Base-by-base conservation (phyloP, 2,329 filamentous ascomycete genomes). In the Diaporthe eres region DNA sequence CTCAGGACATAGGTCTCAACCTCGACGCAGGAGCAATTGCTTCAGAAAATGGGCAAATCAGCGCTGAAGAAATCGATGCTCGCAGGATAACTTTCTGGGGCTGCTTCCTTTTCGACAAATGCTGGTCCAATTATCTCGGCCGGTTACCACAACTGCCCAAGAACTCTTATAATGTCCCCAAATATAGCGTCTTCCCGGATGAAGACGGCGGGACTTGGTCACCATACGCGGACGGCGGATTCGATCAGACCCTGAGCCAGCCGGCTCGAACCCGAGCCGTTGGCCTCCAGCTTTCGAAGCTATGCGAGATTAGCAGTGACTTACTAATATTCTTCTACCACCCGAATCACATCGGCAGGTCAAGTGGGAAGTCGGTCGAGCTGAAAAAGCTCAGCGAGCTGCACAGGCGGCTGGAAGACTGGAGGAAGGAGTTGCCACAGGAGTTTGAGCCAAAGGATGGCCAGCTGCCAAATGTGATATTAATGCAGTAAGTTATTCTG, bases 51-150 rank as follows among this genome's bases (percentile, higher is more conserved):
- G 88, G 90, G 70, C 84, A 87, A 39, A 88, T 96, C 78, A 92
- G 92, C 77, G 95, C 98, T 75, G 90, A 94, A 63, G 96, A 98
- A 83, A 90, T 97, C 53, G 97, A 99, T 84, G 96, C 95, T 3
- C 90, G 97, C 53, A 90, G 94, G 72, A 93, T 98, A 57, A 98
- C 97, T 0, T 98, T 98, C 81, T 98, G 97, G 97, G 97, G 97
- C 9, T 98, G 96, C 83, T 98, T 97, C 84, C 86, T 98, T n/a
- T 98, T 98, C 83, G 97, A 99, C 86, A 98, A 98, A 88, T 98
- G 95, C 83, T 98, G 96, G 96, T 98, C 96, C 68, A 98, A 98
- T 83, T 98, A 98, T 80, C 90, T 98, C 37, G 96, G 97, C 65
- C 93, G 97, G 58, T 88, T 98, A 77, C 96, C 97, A 15, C 96